phyloP scores from a whole-genome alignment of 768 basidiomycete species.

The Lyophyllum shimeji region DNA sequence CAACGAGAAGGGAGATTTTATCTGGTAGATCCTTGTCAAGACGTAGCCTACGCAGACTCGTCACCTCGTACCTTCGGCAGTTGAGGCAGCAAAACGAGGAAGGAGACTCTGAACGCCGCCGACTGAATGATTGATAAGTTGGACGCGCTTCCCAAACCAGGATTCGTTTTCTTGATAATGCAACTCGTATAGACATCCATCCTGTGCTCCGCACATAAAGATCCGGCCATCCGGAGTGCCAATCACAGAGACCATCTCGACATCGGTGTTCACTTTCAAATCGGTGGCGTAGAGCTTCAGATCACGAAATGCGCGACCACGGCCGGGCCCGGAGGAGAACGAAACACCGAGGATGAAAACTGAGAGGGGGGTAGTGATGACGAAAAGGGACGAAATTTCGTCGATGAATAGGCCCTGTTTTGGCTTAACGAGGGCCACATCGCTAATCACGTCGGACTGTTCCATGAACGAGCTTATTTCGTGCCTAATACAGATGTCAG shows the following conservation, averaged over 20 bases:
- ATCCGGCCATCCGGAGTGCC: conserved; percentile 84
- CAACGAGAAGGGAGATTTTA: conserved; percentile 64
- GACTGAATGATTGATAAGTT: conserved; percentile 85
- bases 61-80: conserved; percentile 57
- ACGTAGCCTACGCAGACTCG: not conserved
- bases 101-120: conserved; percentile 77
- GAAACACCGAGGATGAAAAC: conserved; percentile 86
- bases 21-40: conserved; percentile 43
- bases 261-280: conserved; percentile 72
- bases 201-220: conserved; percentile 84
- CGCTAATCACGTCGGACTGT: conserved; percentile 85
- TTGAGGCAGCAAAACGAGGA: conserved; percentile 67
- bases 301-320: conserved; percentile 53
- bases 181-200: conserved; percentile 89
- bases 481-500: conserved; percentile 46
- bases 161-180: conserved; percentile 89
- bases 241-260: conserved; percentile 83
- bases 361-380: conserved; percentile 85
- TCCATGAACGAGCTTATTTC: conserved; percentile 92
- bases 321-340: conserved; percentile 42
- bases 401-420: conserved; percentile 89
- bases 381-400: conserved; percentile 84
- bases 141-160: conserved; percentile 88
- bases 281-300: conserved; percentile 91
- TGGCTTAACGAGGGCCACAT: conserved; percentile 86